These are phyloP conservation scores for Coemansia sp. DNA, from an alignment of 192 early-diverging fungal genomes.

Conservation along the genomic window DNA sequence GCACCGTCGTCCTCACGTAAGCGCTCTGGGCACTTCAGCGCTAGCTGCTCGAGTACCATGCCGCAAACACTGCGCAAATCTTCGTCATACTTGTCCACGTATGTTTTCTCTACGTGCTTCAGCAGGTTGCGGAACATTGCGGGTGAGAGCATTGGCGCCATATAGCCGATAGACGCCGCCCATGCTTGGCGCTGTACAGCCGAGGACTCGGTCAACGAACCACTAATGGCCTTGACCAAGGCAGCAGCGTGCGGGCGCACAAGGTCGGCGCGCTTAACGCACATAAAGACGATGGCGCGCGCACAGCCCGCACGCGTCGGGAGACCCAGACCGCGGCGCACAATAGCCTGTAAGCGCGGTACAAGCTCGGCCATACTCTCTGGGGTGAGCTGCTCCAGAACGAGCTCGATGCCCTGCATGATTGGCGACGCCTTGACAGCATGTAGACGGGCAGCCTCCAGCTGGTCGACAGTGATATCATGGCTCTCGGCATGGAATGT, in stretches of 20 bases:
- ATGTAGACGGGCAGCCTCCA: conserved; percentile 76
- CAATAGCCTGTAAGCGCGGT: conserved; percentile 67
- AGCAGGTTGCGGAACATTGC: conserved; percentile 64
- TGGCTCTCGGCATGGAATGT: conserved; percentile 88
- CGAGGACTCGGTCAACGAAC: conserved; percentile 75
- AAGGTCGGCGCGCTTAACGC: conserved; percentile 65
- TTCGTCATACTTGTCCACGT: conserved; percentile 74
- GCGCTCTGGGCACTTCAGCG: conserved; percentile 26
- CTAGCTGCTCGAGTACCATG: conserved; percentile 37
- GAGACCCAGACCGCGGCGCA: conserved; percentile 83
- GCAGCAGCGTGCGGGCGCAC: conserved; percentile 70
- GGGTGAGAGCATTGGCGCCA: conserved; percentile 61
- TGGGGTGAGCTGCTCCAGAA: conserved; percentile 75
- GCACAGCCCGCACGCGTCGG: conserved; percentile 92
- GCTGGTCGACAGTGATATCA: conserved; percentile 81
- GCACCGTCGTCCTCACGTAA: conserved; percentile 19
- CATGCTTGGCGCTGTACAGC: conserved; percentile 82
- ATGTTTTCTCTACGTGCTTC: conserved; percentile 69
- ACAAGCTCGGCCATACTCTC: conserved; percentile 64
- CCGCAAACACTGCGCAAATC: conserved; percentile 66
- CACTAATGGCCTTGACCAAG: conserved; percentile 74
- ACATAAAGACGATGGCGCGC: conserved; percentile 77
- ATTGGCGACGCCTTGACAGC: conserved; percentile 91
- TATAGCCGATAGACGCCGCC: conserved; percentile 81
- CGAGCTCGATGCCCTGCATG: conserved; percentile 86